Conservation (phyloP, 257 asterid genomes). For the Mitragyna speciosa region DNA sequence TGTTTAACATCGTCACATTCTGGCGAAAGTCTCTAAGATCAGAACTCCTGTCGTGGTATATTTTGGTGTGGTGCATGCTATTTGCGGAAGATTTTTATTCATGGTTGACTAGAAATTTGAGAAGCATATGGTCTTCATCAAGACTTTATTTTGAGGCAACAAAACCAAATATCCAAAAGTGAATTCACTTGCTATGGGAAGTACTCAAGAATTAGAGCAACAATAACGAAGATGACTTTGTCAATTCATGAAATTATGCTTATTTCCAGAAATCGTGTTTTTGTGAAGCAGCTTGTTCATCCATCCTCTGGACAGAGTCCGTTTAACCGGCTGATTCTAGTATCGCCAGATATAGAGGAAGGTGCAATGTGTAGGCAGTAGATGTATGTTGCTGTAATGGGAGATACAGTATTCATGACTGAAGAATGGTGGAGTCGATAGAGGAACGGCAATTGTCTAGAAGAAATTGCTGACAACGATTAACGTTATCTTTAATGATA, state of each 20-base stretch:
- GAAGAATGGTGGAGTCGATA: background rate
- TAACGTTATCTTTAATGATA: too few species aligned
- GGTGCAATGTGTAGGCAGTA: background rate
- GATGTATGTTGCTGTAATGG: background rate
- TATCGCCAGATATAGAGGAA: too few species aligned
- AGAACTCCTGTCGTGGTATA: background rate
- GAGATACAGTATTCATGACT: too few species aligned
- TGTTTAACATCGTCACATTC: conserved; percentile 34
- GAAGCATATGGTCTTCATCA: background rate
- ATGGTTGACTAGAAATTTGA: background rate
- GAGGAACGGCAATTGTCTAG: background rate
- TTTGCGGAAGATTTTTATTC: background rate
- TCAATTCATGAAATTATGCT: background rate
- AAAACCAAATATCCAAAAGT: background rate
- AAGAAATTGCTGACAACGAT: too few species aligned
- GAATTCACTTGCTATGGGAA: too few species aligned
- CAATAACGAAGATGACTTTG: background rate
- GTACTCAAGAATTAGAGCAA: background rate
- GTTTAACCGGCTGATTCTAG: background rate
- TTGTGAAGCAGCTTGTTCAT: background rate
- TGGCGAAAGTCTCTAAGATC: background rate
- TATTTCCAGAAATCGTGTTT: background rate
- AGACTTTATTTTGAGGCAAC: background rate
- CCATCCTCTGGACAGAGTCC: background rate
- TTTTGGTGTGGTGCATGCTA: background rate